phyloP scores from a whole-genome alignment of 139 green algal species.

The Yamagishiella unicocca region DNA sequence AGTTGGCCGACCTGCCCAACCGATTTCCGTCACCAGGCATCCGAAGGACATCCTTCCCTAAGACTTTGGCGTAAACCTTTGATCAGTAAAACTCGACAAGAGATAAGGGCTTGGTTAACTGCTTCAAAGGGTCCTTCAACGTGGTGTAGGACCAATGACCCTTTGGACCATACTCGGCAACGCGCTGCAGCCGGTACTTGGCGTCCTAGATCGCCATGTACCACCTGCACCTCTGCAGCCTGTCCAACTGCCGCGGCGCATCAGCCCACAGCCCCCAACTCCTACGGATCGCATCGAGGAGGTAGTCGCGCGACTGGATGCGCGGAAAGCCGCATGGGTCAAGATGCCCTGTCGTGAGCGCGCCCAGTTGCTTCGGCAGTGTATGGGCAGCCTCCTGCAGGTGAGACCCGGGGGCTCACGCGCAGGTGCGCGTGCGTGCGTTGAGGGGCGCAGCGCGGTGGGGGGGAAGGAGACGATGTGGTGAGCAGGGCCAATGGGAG shows the following conservation, averaged over 20 bases:
- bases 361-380: slow-evolving; percentile 62
- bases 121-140: too few relatives aligned
- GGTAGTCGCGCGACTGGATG: slow-evolving; percentile 53
- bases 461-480: background rate
- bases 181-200: slow-evolving; percentile 50
- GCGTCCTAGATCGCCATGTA: background rate
- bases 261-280: background rate
- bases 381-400: slow-evolving; percentile 60
- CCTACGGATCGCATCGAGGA: background rate
- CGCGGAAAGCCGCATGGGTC: slow-evolving; percentile 63
- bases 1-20: too few relatives aligned
- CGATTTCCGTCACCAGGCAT: too few relatives aligned
- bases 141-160: too few relatives aligned
- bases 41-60: too few relatives aligned
- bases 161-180: slow-evolving; percentile 43
- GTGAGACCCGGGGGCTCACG: slow-evolving; percentile 28
- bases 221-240: slow-evolving; percentile 3
- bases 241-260: slow-evolving; percentile 32
- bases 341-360: slow-evolving; percentile 21
- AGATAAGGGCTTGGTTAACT: too few relatives aligned
- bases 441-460: background rate
- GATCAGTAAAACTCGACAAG: too few relatives aligned
- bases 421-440: too few relatives aligned
- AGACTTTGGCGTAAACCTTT: too few relatives aligned
- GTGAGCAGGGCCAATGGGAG: background rate